Percentiles rank a stretch among this genome's conserved stretches.
These are phyloP conservation scores for Radiomyces spectabilis DNA, from an alignment of 192 early-diverging fungal species.

Conservation along the genomic window DNA sequence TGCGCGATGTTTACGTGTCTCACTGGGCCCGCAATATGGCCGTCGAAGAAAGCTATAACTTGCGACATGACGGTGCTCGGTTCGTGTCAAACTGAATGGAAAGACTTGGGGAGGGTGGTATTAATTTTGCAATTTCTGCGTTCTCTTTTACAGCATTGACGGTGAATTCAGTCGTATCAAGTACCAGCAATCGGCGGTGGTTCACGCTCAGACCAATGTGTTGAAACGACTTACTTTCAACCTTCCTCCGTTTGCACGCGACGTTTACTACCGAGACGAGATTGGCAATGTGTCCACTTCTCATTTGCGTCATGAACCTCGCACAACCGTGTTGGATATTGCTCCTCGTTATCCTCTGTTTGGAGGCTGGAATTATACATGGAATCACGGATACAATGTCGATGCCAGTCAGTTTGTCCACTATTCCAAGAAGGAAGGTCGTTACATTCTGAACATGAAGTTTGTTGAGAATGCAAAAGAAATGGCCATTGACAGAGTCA, in stretches of 20 bases:
- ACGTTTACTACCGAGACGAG: constrained; percentile 83
- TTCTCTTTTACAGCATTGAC: constrained; percentile 31
- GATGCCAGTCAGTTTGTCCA: constrained; percentile 62
- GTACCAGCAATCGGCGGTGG: constrained; percentile 37
- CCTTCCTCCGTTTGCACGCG: constrained; percentile 62
- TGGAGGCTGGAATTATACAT: constrained; percentile 97
- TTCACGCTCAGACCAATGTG: constrained; percentile 41
- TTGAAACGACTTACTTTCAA: constrained; percentile 42
- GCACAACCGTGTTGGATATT: constrained; percentile 61
- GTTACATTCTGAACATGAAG: constrained; percentile 60
- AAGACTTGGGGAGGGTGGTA: not conserved
- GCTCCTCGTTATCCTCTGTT: constrained; percentile 87
- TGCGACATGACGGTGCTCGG: constrained; percentile 73
- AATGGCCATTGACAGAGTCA: constrained; percentile 54
- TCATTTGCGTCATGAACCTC: constrained; percentile 35
- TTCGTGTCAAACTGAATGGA: constrained; percentile 41
- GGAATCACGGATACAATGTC: constrained; percentile 87
- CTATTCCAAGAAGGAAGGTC: constrained; percentile 27
- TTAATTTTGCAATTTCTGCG: not conserved
- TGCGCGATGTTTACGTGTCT: constrained; percentile 74
- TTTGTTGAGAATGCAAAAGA: constrained; percentile 60
- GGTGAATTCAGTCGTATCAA: constrained; percentile 70
- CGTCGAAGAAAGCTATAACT: constrained; percentile 74
- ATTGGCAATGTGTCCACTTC: constrained; percentile 98
- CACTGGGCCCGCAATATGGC: constrained; percentile 78